These are phyloP conservation scores for Crataegus laevigata DNA, from an alignment of 306 rosid species.

Conservation along the genomic window DNA sequence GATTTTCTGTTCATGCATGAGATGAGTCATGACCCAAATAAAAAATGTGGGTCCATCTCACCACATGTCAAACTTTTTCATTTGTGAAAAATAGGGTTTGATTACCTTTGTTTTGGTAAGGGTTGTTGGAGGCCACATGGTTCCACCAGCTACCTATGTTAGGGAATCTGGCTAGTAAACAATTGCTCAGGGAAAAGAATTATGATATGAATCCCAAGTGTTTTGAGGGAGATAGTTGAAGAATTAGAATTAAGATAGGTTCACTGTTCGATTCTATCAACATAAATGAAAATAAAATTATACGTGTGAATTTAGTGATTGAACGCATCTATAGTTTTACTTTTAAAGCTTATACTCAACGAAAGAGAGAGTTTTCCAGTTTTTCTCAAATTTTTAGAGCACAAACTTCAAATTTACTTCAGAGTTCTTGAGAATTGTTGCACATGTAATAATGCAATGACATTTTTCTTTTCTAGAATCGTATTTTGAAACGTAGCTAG, in stretches of 20 bases:
- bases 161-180: background rate
- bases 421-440: background rate
- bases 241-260: background rate
- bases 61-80: background rate
- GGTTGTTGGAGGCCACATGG: background rate
- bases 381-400: background rate
- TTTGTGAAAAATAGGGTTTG: conserved; percentile 5
- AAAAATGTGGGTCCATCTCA: background rate
- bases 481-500: background rate
- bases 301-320: too few relatives aligned
- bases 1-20: background rate
- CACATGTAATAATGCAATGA: background rate
- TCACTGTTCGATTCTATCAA: background rate
- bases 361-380: background rate
- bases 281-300: too few relatives aligned
- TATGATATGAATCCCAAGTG: background rate
- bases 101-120: background rate
- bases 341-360: background rate
- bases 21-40: background rate
- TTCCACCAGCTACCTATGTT: background rate
- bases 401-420: background rate
- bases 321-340: too few relatives aligned
- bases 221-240: background rate
- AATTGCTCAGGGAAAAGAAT: background rate
- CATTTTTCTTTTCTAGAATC: background rate